phyloP scores from a whole-genome alignment of 768 basidiomycete species.

The Fomitopsis serialis region DNA sequence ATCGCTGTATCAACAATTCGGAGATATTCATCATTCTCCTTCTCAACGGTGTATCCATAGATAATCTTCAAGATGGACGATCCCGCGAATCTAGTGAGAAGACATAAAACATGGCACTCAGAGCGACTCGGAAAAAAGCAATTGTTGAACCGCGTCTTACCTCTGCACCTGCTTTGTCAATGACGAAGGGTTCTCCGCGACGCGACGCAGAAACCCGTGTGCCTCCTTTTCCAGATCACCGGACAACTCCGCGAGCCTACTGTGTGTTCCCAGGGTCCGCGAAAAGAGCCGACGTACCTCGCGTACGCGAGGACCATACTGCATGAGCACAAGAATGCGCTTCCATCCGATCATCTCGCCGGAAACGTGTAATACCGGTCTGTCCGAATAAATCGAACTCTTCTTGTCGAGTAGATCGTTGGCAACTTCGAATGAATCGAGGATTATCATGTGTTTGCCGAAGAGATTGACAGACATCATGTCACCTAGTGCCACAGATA shows the following conservation, averaged over 20 bases:
- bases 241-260: slow-evolving; percentile 30
- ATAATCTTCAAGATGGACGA: slow-evolving; percentile 22
- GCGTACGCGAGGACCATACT: slow-evolving; percentile 36
- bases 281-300: slow-evolving; percentile 38
- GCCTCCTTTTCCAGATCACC: slow-evolving; percentile 36
- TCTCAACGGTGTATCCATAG: slow-evolving; percentile 23
- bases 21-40: slow-evolving; percentile 20
- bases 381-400: slow-evolving; percentile 19
- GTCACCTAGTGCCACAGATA: slow-evolving; percentile 20
- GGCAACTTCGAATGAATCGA: slow-evolving; percentile 21
- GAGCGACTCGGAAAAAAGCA: too few species aligned
- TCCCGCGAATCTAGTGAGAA: slow-evolving; percentile 18
- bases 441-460: slow-evolving; percentile 24
- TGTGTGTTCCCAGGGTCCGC: slow-evolving; percentile 28
- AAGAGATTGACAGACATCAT: slow-evolving; percentile 21
- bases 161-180: slow-evolving; percentile 35
- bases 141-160: slow-evolving; percentile 20
- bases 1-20: slow-evolving; percentile 20
- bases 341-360: slow-evolving; percentile 23
- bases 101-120: too few species aligned
- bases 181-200: slow-evolving; percentile 20
- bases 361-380: slow-evolving; percentile 15
- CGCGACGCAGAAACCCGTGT: slow-evolving; percentile 36
- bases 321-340: slow-evolving; percentile 30
- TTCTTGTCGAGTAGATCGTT: slow-evolving; percentile 24